Base-by-base conservation (phyloP, 305 asterid species). In the Fraxinus latifolia region DNA sequence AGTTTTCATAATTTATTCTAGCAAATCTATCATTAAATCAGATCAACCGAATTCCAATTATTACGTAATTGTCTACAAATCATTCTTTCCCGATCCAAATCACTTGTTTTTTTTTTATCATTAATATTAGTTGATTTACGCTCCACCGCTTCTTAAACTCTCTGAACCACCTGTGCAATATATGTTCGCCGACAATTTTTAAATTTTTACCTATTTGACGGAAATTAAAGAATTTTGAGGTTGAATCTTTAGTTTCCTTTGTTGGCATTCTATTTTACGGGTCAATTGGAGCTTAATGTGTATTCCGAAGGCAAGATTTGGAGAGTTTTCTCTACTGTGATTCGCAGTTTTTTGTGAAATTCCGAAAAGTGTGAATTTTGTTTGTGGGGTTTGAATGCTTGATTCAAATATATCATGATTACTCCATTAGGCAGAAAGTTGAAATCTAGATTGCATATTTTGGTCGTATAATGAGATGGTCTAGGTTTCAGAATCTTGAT, bases 61-160 rank as follows among this genome's bases (percentile, higher is more conserved):
- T 31, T 32, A 12, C n/a, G 4, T 25, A 32, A 71, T 4, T 44
- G 76, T 77, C 70, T 33, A 65, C 81, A 65, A 50, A 78, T 68
- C 79, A 68, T 55, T 77, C 50, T 27, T 75, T 55, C 77, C 65
- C 80, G 83, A 84, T 86, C 89, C 79, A 82, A 39, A 60, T 25
- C 58, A 4, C 78, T 58, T 58, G 27, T 21, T 53, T 53, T 39
- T 53, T 39, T 50, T 33, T 23, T 8, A 74, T 55, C 36, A 29
- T 23, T 74, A 15, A 31, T 78, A 34, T 34, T 75, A 44, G 34
- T 68, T 39, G 0, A 11, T 25, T 53, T 19, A 21, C 8, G 55
- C 17, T 36, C 23, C 55, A 11, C 79, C 79, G 19, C 44, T 67
- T 76, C 47, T 62, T 77, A 31, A 82, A 37, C 32, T 81, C 80